Percentiles rank a stretch among this genome's conserved stretches.
These are phyloP conservation scores for Henningerozyma blattae DNA, from an alignment of 805 yeast genomes.

Conservation along the genomic window DNA sequence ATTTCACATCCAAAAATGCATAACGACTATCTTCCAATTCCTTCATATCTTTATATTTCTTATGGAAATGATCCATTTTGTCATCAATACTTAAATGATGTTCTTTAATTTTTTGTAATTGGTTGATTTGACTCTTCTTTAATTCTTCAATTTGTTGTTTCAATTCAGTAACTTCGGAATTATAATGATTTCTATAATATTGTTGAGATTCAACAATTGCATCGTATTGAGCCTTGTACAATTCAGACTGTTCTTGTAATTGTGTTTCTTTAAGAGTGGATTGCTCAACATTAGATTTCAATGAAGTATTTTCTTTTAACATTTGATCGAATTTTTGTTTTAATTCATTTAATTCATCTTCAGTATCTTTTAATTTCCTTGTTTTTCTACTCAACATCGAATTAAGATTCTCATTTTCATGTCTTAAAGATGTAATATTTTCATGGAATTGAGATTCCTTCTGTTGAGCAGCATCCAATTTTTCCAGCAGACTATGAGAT, in stretches of 20 bases:
- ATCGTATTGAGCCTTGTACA: slow-evolving; percentile 9
- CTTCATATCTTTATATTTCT: background rate
- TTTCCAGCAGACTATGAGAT: slow-evolving; percentile 39
- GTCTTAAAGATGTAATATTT: slow-evolving; percentile 49
- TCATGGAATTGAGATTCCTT: slow-evolving; percentile 37
- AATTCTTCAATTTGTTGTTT: slow-evolving; percentile 2
- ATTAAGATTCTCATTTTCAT: slow-evolving; percentile 64
- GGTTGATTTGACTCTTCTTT: background rate
- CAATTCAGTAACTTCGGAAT: slow-evolving; percentile 11
- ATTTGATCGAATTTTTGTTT: background rate
- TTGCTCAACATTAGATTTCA: slow-evolving; percentile 1
- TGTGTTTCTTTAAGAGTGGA: background rate
- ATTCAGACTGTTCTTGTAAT: slow-evolving; percentile 1
- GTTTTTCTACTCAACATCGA: slow-evolving; percentile 61
- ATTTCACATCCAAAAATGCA: background rate
- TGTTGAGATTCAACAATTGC: slow-evolving; percentile 16
- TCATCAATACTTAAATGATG: slow-evolving; percentile 1
- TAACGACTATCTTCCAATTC: background rate
- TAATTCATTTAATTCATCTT: slow-evolving; percentile 1
- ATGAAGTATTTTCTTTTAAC: slow-evolving; percentile 1
- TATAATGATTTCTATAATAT: slow-evolving; percentile 14
- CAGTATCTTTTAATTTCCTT: slow-evolving; percentile 49
- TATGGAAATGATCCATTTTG: background rate
- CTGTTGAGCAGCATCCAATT: slow-evolving; percentile 33
- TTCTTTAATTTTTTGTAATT: background rate